A percentile compares a stretch with the other conserved stretches of the same genome.
Conservation (phyloP, 495 filamentous ascomycete genomes). For the Penicillium taxi region DNA sequence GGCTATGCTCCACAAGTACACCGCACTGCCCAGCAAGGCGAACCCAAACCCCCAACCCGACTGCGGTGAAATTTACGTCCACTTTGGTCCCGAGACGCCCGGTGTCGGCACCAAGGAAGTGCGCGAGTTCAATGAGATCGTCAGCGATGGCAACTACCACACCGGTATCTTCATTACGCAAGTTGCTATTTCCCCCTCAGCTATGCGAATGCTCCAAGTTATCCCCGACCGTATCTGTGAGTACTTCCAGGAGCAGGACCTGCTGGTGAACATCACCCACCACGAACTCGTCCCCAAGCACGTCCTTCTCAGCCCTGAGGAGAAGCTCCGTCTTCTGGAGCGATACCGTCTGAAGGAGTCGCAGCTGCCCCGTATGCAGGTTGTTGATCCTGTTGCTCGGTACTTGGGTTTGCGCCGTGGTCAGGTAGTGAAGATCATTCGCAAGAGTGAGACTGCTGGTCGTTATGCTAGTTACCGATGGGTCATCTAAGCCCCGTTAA, state of each 20-base stretch:
- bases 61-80: slow-evolving; percentile 85
- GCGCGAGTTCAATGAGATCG: slow-evolving; percentile 75
- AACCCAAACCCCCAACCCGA: slow-evolving; percentile 60
- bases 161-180: slow-evolving; percentile 83
- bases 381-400: slow-evolving; percentile 82
- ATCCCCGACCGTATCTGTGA: slow-evolving; percentile 75
- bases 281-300: slow-evolving; percentile 96
- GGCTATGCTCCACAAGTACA: slow-evolving; percentile 77
- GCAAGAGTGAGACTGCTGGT: slow-evolving; percentile 59
- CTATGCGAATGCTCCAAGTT: slow-evolving; percentile 60
- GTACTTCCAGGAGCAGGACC: slow-evolving; percentile 88
- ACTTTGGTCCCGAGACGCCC: slow-evolving; percentile 69
- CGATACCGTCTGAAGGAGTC: slow-evolving; percentile 95
- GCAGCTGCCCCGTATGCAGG: slow-evolving; percentile 86
- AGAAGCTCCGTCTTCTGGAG: slow-evolving; percentile 75
- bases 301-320: slow-evolving; percentile 78
- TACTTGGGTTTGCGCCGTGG: slow-evolving; percentile 88
- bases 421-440: slow-evolving; percentile 97
- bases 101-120: slow-evolving; percentile 83
- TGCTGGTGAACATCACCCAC: slow-evolving; percentile 96
- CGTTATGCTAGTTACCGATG: slow-evolving; percentile 57
- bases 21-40: slow-evolving; percentile 51
- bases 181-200: slow-evolving; percentile 72
- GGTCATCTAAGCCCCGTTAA: slow-evolving; percentile 43
- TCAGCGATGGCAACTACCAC: slow-evolving; percentile 67